Base-by-base conservation (phyloP, 2,329 filamentous ascomycete species). In the Clonostachys byssicola region DNA sequence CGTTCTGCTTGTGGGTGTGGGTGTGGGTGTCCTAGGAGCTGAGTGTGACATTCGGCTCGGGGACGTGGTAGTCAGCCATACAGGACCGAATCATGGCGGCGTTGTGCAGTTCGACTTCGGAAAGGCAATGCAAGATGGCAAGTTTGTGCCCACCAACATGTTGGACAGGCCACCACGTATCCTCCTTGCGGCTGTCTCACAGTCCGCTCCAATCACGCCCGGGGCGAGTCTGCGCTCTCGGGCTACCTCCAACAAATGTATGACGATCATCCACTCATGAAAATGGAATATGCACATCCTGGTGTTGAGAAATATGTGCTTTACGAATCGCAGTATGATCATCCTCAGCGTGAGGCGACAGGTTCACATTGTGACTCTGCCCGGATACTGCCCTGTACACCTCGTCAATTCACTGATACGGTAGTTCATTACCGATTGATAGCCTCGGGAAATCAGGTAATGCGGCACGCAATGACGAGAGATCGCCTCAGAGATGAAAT, bases 41-140 rank as follows among this genome's bases (percentile, higher is more conserved):
- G 42, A 45, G 38, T 52, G 53, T 3, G 65, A 69, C 49, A 70
- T 69, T 12, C 60, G 66, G 4, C 56, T 70, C n/a, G 66, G 66
- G 1, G 63, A 69, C 50, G 56, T 70, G 0, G 56, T 70, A 6
- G 61, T 70, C 12, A 39, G 36, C 36, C 0, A 57, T 60, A 2
- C 61, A 55, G 47, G 36, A 12, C 36, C 12, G 36, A 39, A 39
- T 3, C 6, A 39, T 39, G 51, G 34, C 2, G 48, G 47, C 16
- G 52, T 56, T 3, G 49, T 56, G 43, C 52, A 57, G n/a, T 53
- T 55, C 17, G 54, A 56, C 33, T 14, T 55, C 12, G 52, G 54
- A 0, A 57, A 55, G 34, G 47, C 51, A 5, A 20, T 52, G 7
- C 10, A 47, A 12, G 43, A 46, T 13, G 43, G 36, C 2, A 18